These are phyloP conservation scores for Bipolaris oryzae DNA, from an alignment of 2,329 filamentous ascomycete species.

Conservation along the genomic window DNA sequence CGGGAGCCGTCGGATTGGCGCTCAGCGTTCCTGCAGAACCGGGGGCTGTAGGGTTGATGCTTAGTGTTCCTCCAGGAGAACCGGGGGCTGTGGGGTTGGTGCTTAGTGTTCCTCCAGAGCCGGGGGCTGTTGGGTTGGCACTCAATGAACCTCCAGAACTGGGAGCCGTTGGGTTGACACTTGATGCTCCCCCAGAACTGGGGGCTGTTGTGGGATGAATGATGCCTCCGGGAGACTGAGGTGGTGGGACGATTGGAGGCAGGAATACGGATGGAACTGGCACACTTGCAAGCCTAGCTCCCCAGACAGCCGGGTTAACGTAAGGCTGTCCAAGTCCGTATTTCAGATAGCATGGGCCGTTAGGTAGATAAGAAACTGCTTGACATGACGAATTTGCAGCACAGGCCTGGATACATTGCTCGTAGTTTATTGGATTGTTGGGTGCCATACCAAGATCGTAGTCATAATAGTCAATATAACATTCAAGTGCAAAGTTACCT, in stretches of 20 bases:
- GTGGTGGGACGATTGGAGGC: neutral
- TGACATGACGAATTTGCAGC: constrained; percentile 6
- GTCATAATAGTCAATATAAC: constrained; percentile 14
- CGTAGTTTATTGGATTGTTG: constrained; percentile 1
- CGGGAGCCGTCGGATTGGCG: too few species aligned
- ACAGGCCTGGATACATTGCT: constrained; percentile 16
- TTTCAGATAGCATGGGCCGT: constrained; percentile 21
- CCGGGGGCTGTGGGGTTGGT: too few species aligned
- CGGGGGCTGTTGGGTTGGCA: too few species aligned
- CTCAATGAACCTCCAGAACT: too few species aligned
- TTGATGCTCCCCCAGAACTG: neutral
- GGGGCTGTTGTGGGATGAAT: too few species aligned
- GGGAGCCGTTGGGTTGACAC: too few species aligned
- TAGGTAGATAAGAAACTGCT: constrained; percentile 18
- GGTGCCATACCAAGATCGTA: constrained; percentile 10
- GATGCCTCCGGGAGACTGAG: too few species aligned
- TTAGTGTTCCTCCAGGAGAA: too few species aligned
- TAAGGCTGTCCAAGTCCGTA: constrained; percentile 10
- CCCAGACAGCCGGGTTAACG: constrained; percentile 14
- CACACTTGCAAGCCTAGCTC: constrained; percentile 10
- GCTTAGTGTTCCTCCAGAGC: too few species aligned
- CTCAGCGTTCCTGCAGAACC: too few species aligned
- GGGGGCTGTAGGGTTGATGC: too few species aligned
- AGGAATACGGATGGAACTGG: neutral
- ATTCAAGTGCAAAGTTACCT: constrained; percentile 21